These are phyloP conservation scores for Diaporthe sp. DNA, from an alignment of 2,329 filamentous ascomycete genomes.

Conservation along the genomic window DNA sequence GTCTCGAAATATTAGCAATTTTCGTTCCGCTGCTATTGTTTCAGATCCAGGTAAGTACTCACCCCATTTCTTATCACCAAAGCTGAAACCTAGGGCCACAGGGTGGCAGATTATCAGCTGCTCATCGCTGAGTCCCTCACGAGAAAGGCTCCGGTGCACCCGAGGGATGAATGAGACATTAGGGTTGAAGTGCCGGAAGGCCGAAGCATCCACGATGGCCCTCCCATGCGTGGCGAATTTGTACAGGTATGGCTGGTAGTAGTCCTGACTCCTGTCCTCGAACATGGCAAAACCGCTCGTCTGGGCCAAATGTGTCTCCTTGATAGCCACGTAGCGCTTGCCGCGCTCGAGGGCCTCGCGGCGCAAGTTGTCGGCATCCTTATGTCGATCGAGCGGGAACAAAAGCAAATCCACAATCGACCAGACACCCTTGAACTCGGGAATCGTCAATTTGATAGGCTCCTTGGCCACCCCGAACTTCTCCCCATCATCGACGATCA, in stretches of 20 bases:
- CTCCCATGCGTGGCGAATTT: background rate
- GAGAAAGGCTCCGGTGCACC: constrained; percentile 16
- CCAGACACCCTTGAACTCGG: background rate
- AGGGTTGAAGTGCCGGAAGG: background rate
- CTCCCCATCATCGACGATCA: background rate
- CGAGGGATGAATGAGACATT: background rate
- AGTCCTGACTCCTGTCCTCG: background rate
- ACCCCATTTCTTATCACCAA: background rate
- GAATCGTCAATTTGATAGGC: background rate
- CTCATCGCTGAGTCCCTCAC: background rate
- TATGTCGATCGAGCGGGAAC: background rate
- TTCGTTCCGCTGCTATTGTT: fast-evolving
- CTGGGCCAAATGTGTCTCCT: background rate
- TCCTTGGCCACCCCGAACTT: background rate
- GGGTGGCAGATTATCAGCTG: background rate
- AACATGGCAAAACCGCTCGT: background rate
- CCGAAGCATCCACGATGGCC: background rate
- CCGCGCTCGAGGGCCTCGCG: background rate
- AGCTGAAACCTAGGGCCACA: background rate
- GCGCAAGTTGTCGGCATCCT: background rate
- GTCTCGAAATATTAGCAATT: background rate
- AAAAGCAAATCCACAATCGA: background rate
- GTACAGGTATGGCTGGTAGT: background rate
- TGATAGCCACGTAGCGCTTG: background rate
- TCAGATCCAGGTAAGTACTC: background rate